These are phyloP conservation scores for Ceratobasidium sp. DNA, from an alignment of 1,284 basidiomycete species.

Conservation along the genomic window DNA sequence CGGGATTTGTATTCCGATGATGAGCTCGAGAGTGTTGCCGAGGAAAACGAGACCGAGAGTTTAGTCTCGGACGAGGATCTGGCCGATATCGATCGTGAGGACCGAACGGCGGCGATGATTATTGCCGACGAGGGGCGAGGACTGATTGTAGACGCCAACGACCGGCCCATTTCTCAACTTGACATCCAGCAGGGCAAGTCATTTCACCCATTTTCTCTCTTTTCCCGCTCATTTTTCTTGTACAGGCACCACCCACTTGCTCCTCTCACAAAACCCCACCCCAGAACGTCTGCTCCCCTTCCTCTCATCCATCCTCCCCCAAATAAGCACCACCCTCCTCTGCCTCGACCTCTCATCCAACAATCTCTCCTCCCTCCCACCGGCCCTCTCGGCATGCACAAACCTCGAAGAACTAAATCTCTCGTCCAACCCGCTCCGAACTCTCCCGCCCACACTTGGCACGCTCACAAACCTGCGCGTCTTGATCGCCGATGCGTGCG, in stretches of 20 bases:
- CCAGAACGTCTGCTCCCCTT: slow-evolving; percentile 82
- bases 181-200: slow-evolving; percentile 75
- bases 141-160: slow-evolving; percentile 78
- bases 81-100: slow-evolving; percentile 60
- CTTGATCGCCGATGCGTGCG: slow-evolving; percentile 89
- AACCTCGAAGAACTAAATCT: slow-evolving; percentile 94
- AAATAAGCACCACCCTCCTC: slow-evolving; percentile 80
- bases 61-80: slow-evolving; percentile 59
- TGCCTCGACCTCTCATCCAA: slow-evolving; percentile 92
- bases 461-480: slow-evolving; percentile 83
- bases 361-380: slow-evolving; percentile 84
- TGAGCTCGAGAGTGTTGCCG: slow-evolving; percentile 38
- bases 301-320: slow-evolving; percentile 75
- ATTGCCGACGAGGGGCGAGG: slow-evolving; percentile 85
- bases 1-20: slow-evolving; percentile 41
- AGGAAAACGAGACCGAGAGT: slow-evolving; percentile 43
- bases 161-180: slow-evolving; percentile 70
- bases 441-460: slow-evolving; percentile 84
- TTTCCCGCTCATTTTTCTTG: slow-evolving; percentile 28
- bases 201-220: slow-evolving; percentile 44
- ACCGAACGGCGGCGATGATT: slow-evolving; percentile 78
- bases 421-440: slow-evolving; percentile 87
- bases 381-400: slow-evolving; percentile 79
- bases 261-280: slow-evolving; percentile 81
- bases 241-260: slow-evolving; percentile 89